Base-by-base conservation (phyloP, 2,329 filamentous ascomycete genomes). In the Aspergillus fijiensis region DNA sequence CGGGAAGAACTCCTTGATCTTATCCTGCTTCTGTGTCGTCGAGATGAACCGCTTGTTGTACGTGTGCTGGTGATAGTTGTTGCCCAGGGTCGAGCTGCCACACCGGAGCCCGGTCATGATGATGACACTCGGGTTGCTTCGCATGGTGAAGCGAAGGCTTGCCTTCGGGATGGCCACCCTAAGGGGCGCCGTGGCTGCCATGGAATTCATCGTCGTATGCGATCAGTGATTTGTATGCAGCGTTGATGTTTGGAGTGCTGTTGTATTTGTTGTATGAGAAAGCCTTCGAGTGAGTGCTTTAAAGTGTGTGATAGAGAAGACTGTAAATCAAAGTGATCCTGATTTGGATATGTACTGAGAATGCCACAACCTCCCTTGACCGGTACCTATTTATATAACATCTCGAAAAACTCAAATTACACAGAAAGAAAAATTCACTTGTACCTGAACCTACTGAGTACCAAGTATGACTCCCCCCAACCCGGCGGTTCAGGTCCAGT, bases 1-100 rank as follows among this genome's bases (percentile, higher is more conserved):
- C 1, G 88, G 87, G 67, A 89, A 89, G 75, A 87, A 85, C 57
- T 80, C 77, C 48, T 76, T 75, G 53, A 78, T 70, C 27, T 74
- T 29, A 9, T 29, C 70, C 33, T 69, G 60, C n/a, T 67, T 66
- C 4, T 71, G 70, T 3, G 76, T 76, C 21, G 73, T 73, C 7
- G 77, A 77, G 60, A 80, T 79, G 51, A 68, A 68, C 58, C 76
- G 68, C 45, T 69, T 70, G 14, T 57, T 54, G 50, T 29, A 48
- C 25, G 57, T 60, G 23, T 64, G 66, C 9, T 60, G 59, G 6
- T 51, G 49, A 58, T 35, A 62, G 35, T 53, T 66, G 35, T 55
- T 67, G 45, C 61, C 49, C 21, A 65, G 33, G 55, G 67, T 64
- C 25, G 63, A 55, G 29, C 63, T 63, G 25, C 62, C 61, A 19